Evolutionary conservation across 306 rosid genomes (phyloP).

Genomic region (Cucurbita argyrosperma): DNA sequence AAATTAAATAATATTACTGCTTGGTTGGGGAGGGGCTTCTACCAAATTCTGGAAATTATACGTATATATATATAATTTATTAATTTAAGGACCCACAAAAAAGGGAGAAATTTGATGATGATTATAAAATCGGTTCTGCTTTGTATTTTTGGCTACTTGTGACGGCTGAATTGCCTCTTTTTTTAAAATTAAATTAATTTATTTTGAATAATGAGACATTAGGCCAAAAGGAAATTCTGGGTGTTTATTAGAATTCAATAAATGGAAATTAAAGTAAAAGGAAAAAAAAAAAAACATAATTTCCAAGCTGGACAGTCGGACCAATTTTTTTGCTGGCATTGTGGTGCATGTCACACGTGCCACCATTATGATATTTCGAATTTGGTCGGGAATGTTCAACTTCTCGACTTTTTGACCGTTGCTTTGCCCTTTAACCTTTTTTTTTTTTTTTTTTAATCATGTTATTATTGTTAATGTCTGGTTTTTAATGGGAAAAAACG

Average conservation of each 20-base stretch:
- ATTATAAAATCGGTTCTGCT: neutral
- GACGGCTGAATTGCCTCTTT: neutral
- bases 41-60: neutral
- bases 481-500: neutral
- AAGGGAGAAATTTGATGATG: neutral
- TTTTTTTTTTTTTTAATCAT: neutral
- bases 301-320: neutral
- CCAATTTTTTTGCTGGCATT: neutral
- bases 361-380: neutral
- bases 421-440: neutral
- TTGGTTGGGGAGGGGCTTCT: neutral
- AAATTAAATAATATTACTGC: too few species aligned
- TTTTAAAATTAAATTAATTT: neutral
- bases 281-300: neutral
- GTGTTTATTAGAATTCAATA: too few species aligned
- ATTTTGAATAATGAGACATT: neutral
- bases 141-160: neutral
- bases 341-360: neutral
- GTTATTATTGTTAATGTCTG: neutral
- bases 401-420: neutral
- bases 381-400: neutral
- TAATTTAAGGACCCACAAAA: neutral
- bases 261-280: neutral
- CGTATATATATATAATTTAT: too few species aligned
- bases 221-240: neutral